Percentiles rank a stretch among this genome's conserved stretches.
Evolutionary conservation across 1,284 basidiomycete genomes (phyloP).

Genomic region (Neotropicomus parvogracilis): DNA sequence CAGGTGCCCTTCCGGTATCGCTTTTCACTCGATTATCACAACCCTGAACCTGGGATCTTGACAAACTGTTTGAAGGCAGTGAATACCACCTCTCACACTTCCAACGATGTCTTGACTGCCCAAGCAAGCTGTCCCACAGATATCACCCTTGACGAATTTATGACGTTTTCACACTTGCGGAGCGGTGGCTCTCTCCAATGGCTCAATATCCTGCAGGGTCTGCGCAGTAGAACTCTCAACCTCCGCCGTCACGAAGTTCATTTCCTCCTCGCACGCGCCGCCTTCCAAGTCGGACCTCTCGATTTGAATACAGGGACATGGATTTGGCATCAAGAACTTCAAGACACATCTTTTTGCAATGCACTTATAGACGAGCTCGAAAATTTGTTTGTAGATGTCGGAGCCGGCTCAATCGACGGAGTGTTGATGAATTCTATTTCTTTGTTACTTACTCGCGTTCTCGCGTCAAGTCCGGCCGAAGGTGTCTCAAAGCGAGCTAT

Average conservation of each 20-base stretch:
- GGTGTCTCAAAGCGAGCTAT: neutral
- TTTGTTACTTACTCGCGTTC: neutral
- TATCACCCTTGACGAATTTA: neutral
- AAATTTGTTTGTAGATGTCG: neutral
- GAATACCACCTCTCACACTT: neutral
- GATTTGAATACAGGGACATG: neutral
- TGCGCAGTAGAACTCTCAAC: neutral
- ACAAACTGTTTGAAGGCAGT: too few species aligned
- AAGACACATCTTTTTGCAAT: too few species aligned
- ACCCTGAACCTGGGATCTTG: too few species aligned
- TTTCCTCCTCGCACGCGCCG: too few species aligned
- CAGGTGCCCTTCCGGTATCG: too few species aligned
- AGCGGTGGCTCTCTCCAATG: constrained; percentile 2
- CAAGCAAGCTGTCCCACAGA: neutral
- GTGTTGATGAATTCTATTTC: neutral
- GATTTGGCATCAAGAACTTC: neutral
- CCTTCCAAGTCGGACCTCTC: neutral
- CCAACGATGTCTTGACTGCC: neutral
- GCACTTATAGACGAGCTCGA: neutral
- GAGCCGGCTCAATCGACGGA: neutral
- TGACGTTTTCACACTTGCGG: neutral
- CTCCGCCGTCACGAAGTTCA: too few species aligned
- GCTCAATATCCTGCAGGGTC: neutral
- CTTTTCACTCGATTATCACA: too few species aligned
- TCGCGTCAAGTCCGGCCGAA: neutral